Evolutionary conservation across 179 eudicot species (phyloP).

Genomic region (Heliamphora pulchella): DNA sequence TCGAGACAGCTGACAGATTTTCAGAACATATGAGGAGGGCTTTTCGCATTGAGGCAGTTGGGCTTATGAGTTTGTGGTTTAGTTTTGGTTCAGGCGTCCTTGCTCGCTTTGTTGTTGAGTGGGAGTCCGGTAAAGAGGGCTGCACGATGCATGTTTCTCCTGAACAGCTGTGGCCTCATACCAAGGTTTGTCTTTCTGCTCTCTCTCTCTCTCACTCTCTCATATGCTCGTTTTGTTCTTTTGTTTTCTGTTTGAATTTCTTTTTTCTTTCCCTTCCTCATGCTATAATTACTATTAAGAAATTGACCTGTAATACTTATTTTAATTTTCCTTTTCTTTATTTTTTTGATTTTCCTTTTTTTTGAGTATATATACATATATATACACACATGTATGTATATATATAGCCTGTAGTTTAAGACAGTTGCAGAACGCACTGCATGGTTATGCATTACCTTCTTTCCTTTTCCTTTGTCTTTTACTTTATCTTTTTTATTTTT

Average conservation of each 20-base stretch:
- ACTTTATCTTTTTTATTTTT: not conserved
- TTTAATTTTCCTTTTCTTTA: not conserved
- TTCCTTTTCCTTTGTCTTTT: not conserved
- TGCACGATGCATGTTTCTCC: slow-evolving; percentile 99
- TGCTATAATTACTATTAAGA: not conserved
- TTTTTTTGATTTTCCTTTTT: not conserved
- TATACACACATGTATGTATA: too few relatives aligned
- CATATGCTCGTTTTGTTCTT: not conserved
- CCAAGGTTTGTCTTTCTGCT: slow-evolving; percentile 54
- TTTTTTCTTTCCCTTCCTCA: not conserved
- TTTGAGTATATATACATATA: too few relatives aligned
- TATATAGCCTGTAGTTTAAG: not conserved
- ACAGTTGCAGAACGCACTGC: not conserved
- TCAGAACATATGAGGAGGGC: slow-evolving; percentile 91
- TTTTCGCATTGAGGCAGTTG: slow-evolving; percentile 92
- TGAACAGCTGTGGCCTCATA: slow-evolving; percentile 98
- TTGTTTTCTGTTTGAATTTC: not conserved
- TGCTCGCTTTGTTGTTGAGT: slow-evolving; percentile 95
- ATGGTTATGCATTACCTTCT: not conserved
- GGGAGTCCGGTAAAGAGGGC: slow-evolving; percentile 94
- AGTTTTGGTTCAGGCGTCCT: slow-evolving; percentile 85
- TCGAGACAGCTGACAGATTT: slow-evolving; percentile 54
- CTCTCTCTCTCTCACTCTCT: slow-evolving; percentile 4
- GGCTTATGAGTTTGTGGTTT: slow-evolving; percentile 93
- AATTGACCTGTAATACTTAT: not conserved